Conservation (phyloP, 1,284 basidiomycete genomes). For the Fomitiporia mediterranea region DNA sequence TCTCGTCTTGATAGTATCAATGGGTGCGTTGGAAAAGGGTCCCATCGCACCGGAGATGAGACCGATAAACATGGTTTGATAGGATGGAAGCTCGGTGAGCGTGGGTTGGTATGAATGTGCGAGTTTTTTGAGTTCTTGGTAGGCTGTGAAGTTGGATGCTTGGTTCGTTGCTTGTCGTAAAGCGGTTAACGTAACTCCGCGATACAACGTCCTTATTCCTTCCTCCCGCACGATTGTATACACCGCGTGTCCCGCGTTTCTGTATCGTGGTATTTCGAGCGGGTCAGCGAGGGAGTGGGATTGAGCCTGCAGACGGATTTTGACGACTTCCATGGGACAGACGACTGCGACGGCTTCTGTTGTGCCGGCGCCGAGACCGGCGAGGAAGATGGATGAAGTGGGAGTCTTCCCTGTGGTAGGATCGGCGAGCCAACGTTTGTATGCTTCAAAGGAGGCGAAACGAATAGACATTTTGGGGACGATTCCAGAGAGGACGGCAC, state of each 20-base stretch:
- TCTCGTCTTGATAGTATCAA: slow-evolving; percentile 97
- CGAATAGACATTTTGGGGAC: slow-evolving; percentile 99
- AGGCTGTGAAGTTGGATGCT: slow-evolving; percentile 98
- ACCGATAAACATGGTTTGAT: slow-evolving; percentile 93
- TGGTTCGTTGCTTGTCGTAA: slow-evolving; percentile 98
- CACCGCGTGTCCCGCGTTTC: slow-evolving; percentile 95
- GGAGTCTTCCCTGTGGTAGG: slow-evolving; percentile 69
- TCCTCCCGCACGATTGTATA: slow-evolving; percentile 96
- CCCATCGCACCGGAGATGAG: slow-evolving; percentile 97
- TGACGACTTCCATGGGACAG: slow-evolving; percentile 99
- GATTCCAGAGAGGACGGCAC: slow-evolving; percentile 95
- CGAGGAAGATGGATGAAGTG: slow-evolving; percentile 63
- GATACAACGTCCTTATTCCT: slow-evolving; percentile 81
- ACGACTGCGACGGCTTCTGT: slow-evolving; percentile 95
- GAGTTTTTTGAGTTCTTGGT: slow-evolving; percentile 92
- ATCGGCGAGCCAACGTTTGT: slow-evolving; percentile 82
- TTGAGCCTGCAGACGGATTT: slow-evolving; percentile 97
- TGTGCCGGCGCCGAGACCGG: slow-evolving; percentile 90
- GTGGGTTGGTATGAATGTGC: slow-evolving; percentile 78
- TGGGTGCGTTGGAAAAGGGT: slow-evolving; percentile 95
- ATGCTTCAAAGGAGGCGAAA: slow-evolving; percentile 96
- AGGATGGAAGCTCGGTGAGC: slow-evolving; percentile 76
- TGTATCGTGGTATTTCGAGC: slow-evolving; percentile 88
- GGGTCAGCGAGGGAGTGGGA: slow-evolving; percentile 97
- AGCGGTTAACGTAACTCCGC: slow-evolving; percentile 92